Percentiles rank a stretch among this genome's conserved stretches.
phyloP scores from a whole-genome alignment of 2,329 filamentous ascomycete species.

The Diaporthe batatas region DNA sequence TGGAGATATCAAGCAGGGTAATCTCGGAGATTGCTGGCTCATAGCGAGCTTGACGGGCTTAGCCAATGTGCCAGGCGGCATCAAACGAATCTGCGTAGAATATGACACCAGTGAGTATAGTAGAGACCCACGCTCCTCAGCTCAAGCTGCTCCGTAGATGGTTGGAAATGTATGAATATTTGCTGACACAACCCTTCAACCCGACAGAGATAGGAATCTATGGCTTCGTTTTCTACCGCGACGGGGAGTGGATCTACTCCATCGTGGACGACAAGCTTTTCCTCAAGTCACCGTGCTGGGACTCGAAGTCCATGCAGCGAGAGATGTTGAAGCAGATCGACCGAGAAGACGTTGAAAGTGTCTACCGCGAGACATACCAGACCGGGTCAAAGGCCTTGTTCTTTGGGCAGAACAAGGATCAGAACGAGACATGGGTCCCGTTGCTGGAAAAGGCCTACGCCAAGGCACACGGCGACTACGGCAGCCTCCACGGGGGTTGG shows the following conservation, averaged over 20 bases:
- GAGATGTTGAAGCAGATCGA: slow-evolving; percentile 82
- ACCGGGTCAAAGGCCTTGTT: slow-evolving; percentile 81
- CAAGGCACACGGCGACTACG: slow-evolving; percentile 85
- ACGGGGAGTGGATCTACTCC: slow-evolving; percentile 92
- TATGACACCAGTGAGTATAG: slow-evolving; percentile 68
- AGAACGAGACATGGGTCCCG: slow-evolving; percentile 85
- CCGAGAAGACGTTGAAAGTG: slow-evolving; percentile 73
- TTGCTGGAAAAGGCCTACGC: slow-evolving; percentile 85
- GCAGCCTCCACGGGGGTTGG: slow-evolving; percentile 80
- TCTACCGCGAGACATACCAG: slow-evolving; percentile 78
- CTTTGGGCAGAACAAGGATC: slow-evolving; percentile 80
- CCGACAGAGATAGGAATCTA: slow-evolving; percentile 80
- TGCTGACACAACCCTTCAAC: not conserved
- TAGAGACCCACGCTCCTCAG: slow-evolving; percentile 48
- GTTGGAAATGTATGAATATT: not conserved
- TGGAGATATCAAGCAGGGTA: slow-evolving; percentile 82
- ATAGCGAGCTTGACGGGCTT: slow-evolving; percentile 83
- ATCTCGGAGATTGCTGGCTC: slow-evolving; percentile 86
- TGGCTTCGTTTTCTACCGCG: slow-evolving; percentile 89
- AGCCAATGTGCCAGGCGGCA: slow-evolving; percentile 77
- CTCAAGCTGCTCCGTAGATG: slow-evolving; percentile 52
- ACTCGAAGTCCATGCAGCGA: slow-evolving; percentile 81
- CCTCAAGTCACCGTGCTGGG: slow-evolving; percentile 84
- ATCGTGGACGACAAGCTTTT: slow-evolving; percentile 94
- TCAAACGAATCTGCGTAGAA: slow-evolving; percentile 81